Evolutionary conservation across 2,329 filamentous ascomycete species (phyloP).

Genomic region (Alternaria arbusti): DNA sequence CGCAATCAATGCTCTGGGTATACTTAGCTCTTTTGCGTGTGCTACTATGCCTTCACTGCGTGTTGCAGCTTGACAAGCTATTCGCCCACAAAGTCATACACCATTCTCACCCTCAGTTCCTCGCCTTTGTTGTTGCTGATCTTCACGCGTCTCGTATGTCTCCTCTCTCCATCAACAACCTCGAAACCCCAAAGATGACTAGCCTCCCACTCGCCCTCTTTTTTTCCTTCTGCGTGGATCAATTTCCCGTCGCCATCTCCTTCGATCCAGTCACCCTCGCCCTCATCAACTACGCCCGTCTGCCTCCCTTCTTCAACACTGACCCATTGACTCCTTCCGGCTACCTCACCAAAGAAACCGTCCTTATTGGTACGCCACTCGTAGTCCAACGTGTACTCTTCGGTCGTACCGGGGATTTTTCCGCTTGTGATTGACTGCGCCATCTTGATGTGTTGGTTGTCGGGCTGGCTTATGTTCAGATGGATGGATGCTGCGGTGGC

Average conservation of each 20-base stretch:
- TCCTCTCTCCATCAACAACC: slow-evolving; percentile 11
- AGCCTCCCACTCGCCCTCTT: slow-evolving; percentile 17
- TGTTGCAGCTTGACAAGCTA: background rate
- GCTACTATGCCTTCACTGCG: background rate
- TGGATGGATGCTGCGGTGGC: slow-evolving; percentile 19
- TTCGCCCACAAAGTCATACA: slow-evolving; percentile 19
- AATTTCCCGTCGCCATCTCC: slow-evolving; percentile 13
- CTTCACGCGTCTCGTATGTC: slow-evolving; percentile 15
- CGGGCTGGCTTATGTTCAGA: slow-evolving; percentile 18
- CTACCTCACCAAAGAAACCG: slow-evolving; percentile 16
- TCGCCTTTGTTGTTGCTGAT: slow-evolving; percentile 13
- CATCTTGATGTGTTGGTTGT: slow-evolving; percentile 14
- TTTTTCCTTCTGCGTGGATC: slow-evolving; percentile 17
- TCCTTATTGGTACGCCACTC: slow-evolving; percentile 22
- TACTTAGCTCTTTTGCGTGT: background rate
- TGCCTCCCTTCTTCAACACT: slow-evolving; percentile 11
- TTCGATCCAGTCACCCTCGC: slow-evolving; percentile 13
- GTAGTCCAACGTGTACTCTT: slow-evolving; percentile 17
- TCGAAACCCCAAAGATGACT: slow-evolving; percentile 22
- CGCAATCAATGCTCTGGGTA: background rate
- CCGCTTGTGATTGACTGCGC: slow-evolving; percentile 16
- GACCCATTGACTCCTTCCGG: slow-evolving; percentile 19
- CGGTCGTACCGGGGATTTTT: slow-evolving; percentile 18
- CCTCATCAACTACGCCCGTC: slow-evolving; percentile 1
- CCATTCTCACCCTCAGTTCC: slow-evolving; percentile 12